phyloP scores from a whole-genome alignment of 2,329 filamentous ascomycete genomes.

The Tolypocladium ophioglossoides region DNA sequence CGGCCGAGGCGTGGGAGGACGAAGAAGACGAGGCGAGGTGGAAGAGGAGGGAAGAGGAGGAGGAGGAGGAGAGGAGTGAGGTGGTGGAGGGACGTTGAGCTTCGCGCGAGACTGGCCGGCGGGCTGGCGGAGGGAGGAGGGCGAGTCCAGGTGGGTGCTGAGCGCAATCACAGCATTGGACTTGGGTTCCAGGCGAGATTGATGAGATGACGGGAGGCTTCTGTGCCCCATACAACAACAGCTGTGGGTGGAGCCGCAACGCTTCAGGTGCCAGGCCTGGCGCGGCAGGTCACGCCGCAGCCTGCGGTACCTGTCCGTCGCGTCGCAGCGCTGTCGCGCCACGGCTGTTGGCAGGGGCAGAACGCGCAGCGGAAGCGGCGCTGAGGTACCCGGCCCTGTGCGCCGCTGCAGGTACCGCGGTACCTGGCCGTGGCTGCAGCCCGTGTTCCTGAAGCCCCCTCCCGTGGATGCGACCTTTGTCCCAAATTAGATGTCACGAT shows the following conservation, averaged over 20 bases:
- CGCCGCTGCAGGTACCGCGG: not conserved
- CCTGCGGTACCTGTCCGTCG: slow-evolving; percentile 1
- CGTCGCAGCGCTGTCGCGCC: not conserved
- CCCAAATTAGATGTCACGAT: not conserved
- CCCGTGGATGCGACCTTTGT: not conserved
- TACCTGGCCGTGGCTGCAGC: not conserved
- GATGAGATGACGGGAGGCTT: slow-evolving; percentile 10
- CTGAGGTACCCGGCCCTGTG: not conserved
- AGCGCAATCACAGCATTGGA: not conserved
- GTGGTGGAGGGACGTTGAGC: not conserved
- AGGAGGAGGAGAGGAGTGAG: not conserved
- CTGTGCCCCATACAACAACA: not conserved
- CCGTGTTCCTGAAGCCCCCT: too few species aligned
- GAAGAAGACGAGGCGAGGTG: not conserved
- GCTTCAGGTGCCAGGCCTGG: slow-evolving; percentile 3
- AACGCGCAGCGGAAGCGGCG: not conserved
- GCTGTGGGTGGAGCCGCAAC: slow-evolving; percentile 5
- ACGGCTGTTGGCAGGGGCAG: not conserved
- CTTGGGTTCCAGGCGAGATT: slow-evolving; percentile 14
- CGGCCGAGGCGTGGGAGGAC: not conserved
- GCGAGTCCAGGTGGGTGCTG: not conserved
- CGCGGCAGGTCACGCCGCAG: slow-evolving; percentile 2
- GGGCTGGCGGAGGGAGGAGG: not conserved
- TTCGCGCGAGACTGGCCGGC: not conserved
- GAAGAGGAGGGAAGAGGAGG: not conserved